Percentiles rank a stretch among this genome's conserved stretches.
Evolutionary conservation across 2,329 filamentous ascomycete species (phyloP).

Genomic region (Setomelanomma holmii): DNA sequence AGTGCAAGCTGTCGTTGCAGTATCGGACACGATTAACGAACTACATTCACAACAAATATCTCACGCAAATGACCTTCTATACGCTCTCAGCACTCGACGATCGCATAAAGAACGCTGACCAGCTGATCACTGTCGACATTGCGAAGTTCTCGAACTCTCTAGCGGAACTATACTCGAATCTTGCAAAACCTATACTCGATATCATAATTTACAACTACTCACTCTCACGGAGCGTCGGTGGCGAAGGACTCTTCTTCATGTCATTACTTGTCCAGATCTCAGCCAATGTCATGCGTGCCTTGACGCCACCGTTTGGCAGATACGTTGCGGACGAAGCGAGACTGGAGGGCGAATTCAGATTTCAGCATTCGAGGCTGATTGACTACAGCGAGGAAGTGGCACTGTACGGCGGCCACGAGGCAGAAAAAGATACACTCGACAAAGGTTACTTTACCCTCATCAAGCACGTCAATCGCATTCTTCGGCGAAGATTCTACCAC

Average conservation of each 20-base stretch:
- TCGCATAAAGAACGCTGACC: constrained; percentile 97
- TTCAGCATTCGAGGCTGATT: constrained; percentile 91
- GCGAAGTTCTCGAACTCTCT: constrained; percentile 95
- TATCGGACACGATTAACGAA: constrained; percentile 95
- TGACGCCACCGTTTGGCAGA: constrained; percentile 96
- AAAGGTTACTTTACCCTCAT: constrained; percentile 99
- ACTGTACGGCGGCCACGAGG: constrained; percentile 87
- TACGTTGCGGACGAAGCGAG: constrained; percentile 96
- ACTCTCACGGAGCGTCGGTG: constrained; percentile 91
- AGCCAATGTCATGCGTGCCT: constrained; percentile 87
- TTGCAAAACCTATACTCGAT: constrained; percentile 92
- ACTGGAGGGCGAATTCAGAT: constrained; percentile 94
- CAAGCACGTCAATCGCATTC: constrained; percentile 97
- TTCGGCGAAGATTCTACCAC: constrained; percentile 90
- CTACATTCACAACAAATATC: constrained; percentile 92
- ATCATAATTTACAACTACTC: constrained; percentile 98
- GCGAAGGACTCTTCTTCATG: constrained; percentile 96
- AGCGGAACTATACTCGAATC: constrained; percentile 93
- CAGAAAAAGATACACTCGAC: constrained; percentile 94
- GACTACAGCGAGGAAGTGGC: constrained; percentile 97
- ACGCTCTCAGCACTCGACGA: constrained; percentile 94
- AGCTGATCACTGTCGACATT: constrained; percentile 95
- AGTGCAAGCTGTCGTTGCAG: constrained; percentile 90
- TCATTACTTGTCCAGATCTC: constrained; percentile 91
- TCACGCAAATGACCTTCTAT: constrained; percentile 98